phyloP scores from a whole-genome alignment of 225 moss, liverwort and hornwort species.

The Lunularia cruciata region DNA sequence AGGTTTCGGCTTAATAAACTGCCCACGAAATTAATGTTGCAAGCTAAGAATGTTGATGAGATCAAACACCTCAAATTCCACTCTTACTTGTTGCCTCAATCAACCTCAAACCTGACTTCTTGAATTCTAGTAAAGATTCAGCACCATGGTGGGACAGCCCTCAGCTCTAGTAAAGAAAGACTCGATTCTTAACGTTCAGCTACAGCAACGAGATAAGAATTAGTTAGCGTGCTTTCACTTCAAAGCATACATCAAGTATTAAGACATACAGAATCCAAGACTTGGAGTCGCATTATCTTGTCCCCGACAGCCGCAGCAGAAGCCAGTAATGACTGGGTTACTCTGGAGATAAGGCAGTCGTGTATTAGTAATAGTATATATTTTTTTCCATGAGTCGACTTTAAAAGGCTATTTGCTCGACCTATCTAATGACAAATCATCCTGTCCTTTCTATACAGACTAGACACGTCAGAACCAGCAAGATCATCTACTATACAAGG shows the following conservation, averaged over 20 bases:
- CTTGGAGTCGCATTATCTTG: conserved; percentile 60
- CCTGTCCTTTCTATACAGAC: background rate
- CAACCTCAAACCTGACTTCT: background rate
- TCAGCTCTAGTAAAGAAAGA: background rate
- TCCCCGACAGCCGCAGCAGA: conserved; percentile 75
- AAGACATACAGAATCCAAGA: conserved; percentile 70
- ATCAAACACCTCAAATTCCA: too few relatives aligned
- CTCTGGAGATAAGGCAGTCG: conserved; percentile 36
- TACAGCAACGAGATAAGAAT: background rate
- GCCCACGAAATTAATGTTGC: too few relatives aligned
- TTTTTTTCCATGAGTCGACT: too few relatives aligned
- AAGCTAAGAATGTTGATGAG: too few relatives aligned
- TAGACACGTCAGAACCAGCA: background rate
- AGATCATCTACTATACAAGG: too few relatives aligned
- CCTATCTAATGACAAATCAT: too few relatives aligned
- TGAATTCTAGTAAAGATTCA: too few relatives aligned
- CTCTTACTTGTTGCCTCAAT: too few relatives aligned
- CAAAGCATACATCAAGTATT: background rate
- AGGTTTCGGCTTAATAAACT: too few relatives aligned
- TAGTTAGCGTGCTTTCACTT: background rate
- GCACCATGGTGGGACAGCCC: background rate
- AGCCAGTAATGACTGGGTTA: conserved; percentile 82
- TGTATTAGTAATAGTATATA: too few relatives aligned
- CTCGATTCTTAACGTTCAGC: background rate
- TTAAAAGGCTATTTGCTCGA: too few relatives aligned